phyloP scores from a whole-genome alignment of 441 rosid species.

The Populus hybrid region DNA sequence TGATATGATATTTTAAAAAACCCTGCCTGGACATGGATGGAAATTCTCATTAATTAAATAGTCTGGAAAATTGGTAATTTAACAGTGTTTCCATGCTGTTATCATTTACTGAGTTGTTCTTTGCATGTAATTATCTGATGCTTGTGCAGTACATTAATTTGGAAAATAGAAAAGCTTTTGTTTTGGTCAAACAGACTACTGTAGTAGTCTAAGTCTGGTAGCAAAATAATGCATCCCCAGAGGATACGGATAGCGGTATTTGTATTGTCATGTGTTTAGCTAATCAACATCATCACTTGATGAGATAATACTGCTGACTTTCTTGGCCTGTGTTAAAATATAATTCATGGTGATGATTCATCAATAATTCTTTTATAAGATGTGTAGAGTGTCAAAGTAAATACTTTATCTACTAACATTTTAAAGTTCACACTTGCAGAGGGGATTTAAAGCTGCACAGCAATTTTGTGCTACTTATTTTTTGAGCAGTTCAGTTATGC shows the following conservation, averaged over 20 bases:
- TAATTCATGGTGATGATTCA: background rate
- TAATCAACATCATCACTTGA: background rate
- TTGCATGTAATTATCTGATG: background rate
- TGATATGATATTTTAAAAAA: background rate
- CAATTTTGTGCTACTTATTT: slow-evolving; percentile 72
- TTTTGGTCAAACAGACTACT: background rate
- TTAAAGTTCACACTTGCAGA: slow-evolving; percentile 47
- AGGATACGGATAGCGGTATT: background rate
- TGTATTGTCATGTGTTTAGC: background rate
- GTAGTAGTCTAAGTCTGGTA: background rate
- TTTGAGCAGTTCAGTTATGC: slow-evolving; percentile 85
- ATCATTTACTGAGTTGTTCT: background rate
- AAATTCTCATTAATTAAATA: background rate
- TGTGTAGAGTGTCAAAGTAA: slow-evolving; percentile 1
- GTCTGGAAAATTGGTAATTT: background rate
- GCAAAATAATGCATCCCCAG: background rate
- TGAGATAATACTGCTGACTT: background rate
- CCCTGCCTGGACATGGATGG: background rate
- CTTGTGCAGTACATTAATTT: background rate
- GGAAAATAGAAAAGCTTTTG: background rate
- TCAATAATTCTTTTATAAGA: background rate
- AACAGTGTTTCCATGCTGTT: background rate
- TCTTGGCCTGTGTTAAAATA: background rate
- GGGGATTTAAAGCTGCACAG: slow-evolving; percentile 76
- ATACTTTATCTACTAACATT: slow-evolving; percentile 9